phyloP scores from a whole-genome alignment of 768 basidiomycete species.

The Pisolithus sp. region DNA sequence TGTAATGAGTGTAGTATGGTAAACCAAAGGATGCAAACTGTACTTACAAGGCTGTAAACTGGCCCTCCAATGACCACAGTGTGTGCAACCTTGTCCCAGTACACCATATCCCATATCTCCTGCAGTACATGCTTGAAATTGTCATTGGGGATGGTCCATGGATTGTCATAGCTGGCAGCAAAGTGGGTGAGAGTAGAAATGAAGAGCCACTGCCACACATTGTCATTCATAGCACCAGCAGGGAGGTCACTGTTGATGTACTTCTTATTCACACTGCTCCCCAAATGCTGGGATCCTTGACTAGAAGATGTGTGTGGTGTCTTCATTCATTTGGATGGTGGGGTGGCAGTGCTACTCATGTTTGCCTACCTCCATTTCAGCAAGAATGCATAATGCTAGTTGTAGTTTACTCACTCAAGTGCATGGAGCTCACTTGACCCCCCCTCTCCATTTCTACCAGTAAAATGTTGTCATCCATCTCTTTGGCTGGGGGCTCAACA shows the following conservation, averaged over 20 bases:
- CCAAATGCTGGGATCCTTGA: not conserved
- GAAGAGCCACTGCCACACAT: conserved; percentile 1
- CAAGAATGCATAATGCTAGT: not conserved
- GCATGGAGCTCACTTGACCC: not conserved
- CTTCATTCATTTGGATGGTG: not conserved
- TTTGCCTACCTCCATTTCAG: not conserved
- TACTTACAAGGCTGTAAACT: conserved; percentile 1
- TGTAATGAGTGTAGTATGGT: not conserved
- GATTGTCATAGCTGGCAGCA: conserved; percentile 1
- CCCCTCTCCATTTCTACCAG: too few species aligned
- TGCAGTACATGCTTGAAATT: conserved; percentile 2
- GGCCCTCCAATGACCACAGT: not conserved
- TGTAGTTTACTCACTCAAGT: not conserved
- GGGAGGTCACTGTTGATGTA: conserved; percentile 7
- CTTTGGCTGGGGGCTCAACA: too few species aligned
- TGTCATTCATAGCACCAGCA: not conserved
- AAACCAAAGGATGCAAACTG: too few species aligned
- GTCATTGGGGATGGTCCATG: conserved; percentile 3
- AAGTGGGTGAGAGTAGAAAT: conserved; percentile 5
- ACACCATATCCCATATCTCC: conserved; percentile 4
- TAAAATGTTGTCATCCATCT: too few species aligned
- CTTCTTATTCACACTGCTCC: conserved; percentile 5
- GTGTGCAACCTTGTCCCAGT: conserved; percentile 2
- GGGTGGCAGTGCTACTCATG: not conserved
- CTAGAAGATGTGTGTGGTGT: not conserved